Evolutionary conservation across 345 rosid genomes (phyloP), one percentile per base, ranked within the genome.

Genomic region (Combretum micranthum): DNA sequence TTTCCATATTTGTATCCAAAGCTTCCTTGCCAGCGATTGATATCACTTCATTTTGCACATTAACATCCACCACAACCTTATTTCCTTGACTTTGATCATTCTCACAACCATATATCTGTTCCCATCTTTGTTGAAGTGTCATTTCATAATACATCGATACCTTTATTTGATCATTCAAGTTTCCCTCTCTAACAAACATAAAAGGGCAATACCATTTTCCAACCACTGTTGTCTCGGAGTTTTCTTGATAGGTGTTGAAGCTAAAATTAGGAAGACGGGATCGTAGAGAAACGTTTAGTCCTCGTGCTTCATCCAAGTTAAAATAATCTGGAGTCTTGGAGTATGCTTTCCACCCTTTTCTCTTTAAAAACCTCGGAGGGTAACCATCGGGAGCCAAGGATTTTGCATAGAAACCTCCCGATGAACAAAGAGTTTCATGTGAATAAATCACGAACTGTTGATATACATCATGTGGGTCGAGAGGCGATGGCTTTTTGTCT

Each of bases 161-260:
- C 55, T 51, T 67, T 48, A 80, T 54, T 44, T 84, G 88, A 15
- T 84, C 66, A 52, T 66, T 64, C 19, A 61, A 42, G 2, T 45
- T 44, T 49, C 52, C 60, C 15, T 87, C 95, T 42, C 57, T 82
- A 11, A 84, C 55, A 20, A 82, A 82, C 68, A 87, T 56, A 69
- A 82, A 87, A 17, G 87, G 95, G n/a, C 77, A 82, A 37, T 80
- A 87, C 95, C 89, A 87, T 53, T 64, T 78, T 15, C 89, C 95
- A 6, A 82, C 78, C 6, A 56, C 54, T 20, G 63, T 54, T 10
- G 46, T 25, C 45, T 52, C 11, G 0, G 76, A 72, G 17, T 57
- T 58, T 12, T 47, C 44, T 44, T 14, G 44, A 2, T 56, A 43
- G 3, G 52, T 46, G 15, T 69, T 55, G 32, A 71, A 66, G 48